Percentiles rank a stretch among this genome's conserved stretches.
Conservation (phyloP, 495 filamentous ascomycete species). For the Aeminium ludgeri region DNA sequence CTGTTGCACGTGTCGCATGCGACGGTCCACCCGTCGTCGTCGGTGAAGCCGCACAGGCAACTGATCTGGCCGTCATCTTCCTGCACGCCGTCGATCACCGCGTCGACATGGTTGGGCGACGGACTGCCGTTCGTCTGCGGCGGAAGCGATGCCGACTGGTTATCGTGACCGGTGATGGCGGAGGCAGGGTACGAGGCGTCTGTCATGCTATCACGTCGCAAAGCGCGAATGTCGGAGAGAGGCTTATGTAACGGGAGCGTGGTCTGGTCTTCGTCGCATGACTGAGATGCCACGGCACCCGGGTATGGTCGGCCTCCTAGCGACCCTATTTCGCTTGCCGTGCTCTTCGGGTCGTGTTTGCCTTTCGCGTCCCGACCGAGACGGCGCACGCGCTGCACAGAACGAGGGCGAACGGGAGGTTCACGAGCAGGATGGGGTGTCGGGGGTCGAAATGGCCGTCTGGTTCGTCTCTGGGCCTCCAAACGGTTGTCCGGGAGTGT, state of each 20-base stretch:
- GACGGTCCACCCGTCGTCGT: constrained; percentile 96
- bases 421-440: not conserved
- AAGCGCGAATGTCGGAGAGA: constrained; percentile 1
- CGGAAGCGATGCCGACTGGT: constrained; percentile 36
- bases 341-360: not conserved
- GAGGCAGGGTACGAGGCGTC: constrained; percentile 49
- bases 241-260: constrained; percentile 8
- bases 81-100: constrained; percentile 35
- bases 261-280: constrained; percentile 13
- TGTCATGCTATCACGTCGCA: constrained; percentile 64
- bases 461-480: not conserved
- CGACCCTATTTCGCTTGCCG: not conserved
- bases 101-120: constrained; percentile 34
- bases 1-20: constrained; percentile 90
- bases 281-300: constrained; percentile 3
- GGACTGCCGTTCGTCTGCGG: constrained; percentile 27
- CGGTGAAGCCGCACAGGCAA: constrained; percentile 81
- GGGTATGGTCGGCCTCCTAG: not conserved
- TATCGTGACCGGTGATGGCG: constrained; percentile 47
- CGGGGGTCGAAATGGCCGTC: not conserved
- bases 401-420: not conserved
- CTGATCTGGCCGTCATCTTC: constrained; percentile 93
- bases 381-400: not conserved
- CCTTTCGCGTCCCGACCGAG: not conserved
- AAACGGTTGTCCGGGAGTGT: not conserved